A percentile compares a stretch with the other conserved stretches of the same genome.
Evolutionary conservation across 768 basidiomycete species (phyloP).

Genomic region (Amanita polypyramis): DNA sequence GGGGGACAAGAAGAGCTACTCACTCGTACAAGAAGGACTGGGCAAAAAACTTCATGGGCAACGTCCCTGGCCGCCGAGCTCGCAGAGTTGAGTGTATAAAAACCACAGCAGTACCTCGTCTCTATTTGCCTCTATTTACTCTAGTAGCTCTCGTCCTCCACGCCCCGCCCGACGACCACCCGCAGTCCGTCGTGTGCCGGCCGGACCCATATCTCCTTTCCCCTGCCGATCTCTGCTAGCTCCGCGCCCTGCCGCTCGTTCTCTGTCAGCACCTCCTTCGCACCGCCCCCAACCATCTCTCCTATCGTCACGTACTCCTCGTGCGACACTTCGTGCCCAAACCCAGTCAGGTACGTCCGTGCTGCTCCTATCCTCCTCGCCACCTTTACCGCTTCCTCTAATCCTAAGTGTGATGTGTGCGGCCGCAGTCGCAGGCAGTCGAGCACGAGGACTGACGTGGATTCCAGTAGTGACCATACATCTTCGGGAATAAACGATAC

Average conservation of each 20-base stretch:
- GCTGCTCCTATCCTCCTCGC: slow-evolving; percentile 47
- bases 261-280: slow-evolving; percentile 20
- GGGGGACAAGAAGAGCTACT: slow-evolving; percentile 12
- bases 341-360: slow-evolving; percentile 66
- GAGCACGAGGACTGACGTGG: slow-evolving; percentile 52
- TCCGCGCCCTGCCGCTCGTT: slow-evolving; percentile 31
- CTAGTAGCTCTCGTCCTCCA: slow-evolving; percentile 44
- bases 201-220: slow-evolving; percentile 45
- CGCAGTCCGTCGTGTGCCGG: slow-evolving; percentile 71
- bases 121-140: slow-evolving; percentile 4
- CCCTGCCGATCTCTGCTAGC: slow-evolving; percentile 30
- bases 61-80: slow-evolving; percentile 17
- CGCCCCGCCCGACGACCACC: slow-evolving; percentile 33
- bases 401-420: slow-evolving; percentile 75
- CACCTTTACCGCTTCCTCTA: slow-evolving; percentile 48
- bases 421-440: slow-evolving; percentile 61
- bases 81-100: too few relatives aligned
- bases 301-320: slow-evolving; percentile 66
- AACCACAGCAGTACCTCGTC: too few relatives aligned
- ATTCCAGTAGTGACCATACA: slow-evolving; percentile 45
- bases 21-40: slow-evolving; percentile 49
- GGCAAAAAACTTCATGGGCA: slow-evolving; percentile 46
- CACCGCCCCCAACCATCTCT: slow-evolving; percentile 33
- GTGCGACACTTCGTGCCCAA: slow-evolving; percentile 69
- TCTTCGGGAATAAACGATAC: slow-evolving; percentile 71